Evolutionary conservation across 2,329 filamentous ascomycete species (phyloP).

Genomic region (Colletotrichum coccodes): DNA sequence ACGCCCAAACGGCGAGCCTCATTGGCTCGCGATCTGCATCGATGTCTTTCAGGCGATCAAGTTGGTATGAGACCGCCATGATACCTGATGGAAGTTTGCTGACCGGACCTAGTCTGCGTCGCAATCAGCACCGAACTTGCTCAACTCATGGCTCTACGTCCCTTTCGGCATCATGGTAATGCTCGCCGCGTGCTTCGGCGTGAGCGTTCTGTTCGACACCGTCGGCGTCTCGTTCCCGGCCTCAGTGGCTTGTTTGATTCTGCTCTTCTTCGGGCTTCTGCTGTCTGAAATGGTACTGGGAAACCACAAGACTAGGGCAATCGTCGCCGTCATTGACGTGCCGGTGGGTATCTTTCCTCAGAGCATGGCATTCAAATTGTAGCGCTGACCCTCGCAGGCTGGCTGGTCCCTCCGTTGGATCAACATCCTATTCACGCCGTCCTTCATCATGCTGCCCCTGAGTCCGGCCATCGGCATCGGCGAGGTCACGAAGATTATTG

Average conservation of each 20-base stretch:
- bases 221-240: slow-evolving; percentile 66
- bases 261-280: slow-evolving; percentile 62
- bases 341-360: slow-evolving; percentile 51
- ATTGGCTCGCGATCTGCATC: neutral
- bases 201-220: slow-evolving; percentile 54
- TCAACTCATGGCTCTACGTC: slow-evolving; percentile 60
- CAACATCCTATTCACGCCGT: slow-evolving; percentile 67
- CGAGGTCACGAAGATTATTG: slow-evolving; percentile 69
- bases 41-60: slow-evolving; percentile 17
- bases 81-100: accelerated
- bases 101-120: neutral
- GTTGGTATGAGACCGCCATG: slow-evolving; percentile 6
- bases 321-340: slow-evolving; percentile 63
- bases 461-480: slow-evolving; percentile 62
- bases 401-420: slow-evolving; percentile 69
- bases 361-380: accelerated
- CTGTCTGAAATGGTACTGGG: slow-evolving; percentile 58
- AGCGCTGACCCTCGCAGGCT: slow-evolving; percentile 49
- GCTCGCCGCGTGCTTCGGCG: slow-evolving; percentile 54
- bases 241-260: slow-evolving; percentile 66
- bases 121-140: slow-evolving; percentile 36
- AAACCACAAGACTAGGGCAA: slow-evolving; percentile 55
- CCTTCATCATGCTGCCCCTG: slow-evolving; percentile 68
- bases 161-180: slow-evolving; percentile 55
- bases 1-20: neutral